Base-by-base conservation (phyloP, 305 asterid genomes). In the Andrographis paniculata region DNA sequence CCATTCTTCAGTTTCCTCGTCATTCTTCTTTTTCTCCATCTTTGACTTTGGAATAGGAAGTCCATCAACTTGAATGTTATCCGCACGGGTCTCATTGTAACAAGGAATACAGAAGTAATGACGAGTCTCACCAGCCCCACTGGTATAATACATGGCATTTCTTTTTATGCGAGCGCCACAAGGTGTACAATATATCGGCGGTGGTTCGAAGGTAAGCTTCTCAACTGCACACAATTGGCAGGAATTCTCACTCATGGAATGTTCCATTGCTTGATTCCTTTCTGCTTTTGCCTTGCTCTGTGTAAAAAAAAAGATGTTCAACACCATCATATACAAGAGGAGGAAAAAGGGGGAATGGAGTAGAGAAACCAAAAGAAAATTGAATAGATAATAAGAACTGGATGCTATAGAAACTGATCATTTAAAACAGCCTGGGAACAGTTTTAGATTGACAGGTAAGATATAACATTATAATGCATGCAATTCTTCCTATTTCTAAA, bases 161-260 rank as follows among this genome's bases (percentile, higher is more conserved):
- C 97, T 77, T 75, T 84, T 92, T 49, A 92, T 76, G 48, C 97
- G 99, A 69, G 88, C 82, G 63, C 96, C 96, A 61, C 99, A 92
- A 31, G 95, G 93, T 21, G 82, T 69, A 67, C 99, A 92, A 68
- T 82, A 89, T 47, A 72, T 60, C 53, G 94, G 93, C 50, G 94
- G 95, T 37, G 98, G 95, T 57, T 89, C 98, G 73, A 85, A 89
- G 38, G 74, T 64, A 55, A 89, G 94, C 67, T 78, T 89, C 77
- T 87, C 99, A 56, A 84, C 97, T 20, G 97, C 97, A 71, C 97
- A 92, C 72, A 92, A 63, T 75, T 87, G 99, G 71, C 97, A 92
- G 46, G 92, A 87, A 72, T 92, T 80, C 61, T 84, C 95, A 45
- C 83, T 87, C 94, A 87, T 82, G 6, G 88, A 70, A 55, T 63